Percentiles rank a stretch among this genome's conserved stretches.
Evolutionary conservation across 169 alveolate genomes (phyloP).

Genomic region (Cyclospora cayetanensis): DNA sequence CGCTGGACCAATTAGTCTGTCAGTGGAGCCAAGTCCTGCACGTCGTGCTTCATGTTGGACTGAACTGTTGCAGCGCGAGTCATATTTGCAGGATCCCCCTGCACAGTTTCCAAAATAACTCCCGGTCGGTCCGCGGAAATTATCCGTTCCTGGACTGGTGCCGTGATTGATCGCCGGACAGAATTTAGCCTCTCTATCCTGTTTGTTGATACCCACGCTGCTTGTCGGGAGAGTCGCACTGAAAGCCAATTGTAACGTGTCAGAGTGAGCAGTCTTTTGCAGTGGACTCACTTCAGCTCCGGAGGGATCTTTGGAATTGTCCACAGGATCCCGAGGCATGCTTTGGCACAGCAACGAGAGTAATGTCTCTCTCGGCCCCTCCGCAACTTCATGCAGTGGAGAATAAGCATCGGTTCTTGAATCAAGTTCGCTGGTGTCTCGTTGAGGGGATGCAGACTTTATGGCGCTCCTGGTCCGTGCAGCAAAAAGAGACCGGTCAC

Average conservation of each 20-base stretch:
- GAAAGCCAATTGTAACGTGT: background rate
- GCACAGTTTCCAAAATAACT: background rate
- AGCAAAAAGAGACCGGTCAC: slow-evolving; percentile 43
- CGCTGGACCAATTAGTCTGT: no score
- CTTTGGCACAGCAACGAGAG: slow-evolving; percentile 36
- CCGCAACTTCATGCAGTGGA: background rate
- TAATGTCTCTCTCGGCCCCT: background rate
- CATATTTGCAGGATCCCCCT: background rate
- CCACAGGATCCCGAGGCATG: background rate
- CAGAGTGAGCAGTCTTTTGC: background rate
- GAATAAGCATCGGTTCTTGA: background rate
- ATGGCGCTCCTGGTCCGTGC: slow-evolving; percentile 12
- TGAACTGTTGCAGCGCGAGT: background rate
- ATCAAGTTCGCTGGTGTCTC: background rate
- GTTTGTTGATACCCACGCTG: background rate
- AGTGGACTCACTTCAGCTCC: background rate
- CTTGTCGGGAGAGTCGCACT: background rate
- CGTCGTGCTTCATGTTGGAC: background rate
- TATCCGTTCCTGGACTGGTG: background rate
- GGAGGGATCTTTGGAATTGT: background rate
- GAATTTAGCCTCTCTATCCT: background rate
- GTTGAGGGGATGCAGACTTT: background rate
- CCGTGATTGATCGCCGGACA: background rate
- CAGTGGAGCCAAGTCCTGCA: no score
- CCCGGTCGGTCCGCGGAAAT: background rate